phyloP scores from a whole-genome alignment of 306 rosid genomes.

The Alnus rubra region DNA sequence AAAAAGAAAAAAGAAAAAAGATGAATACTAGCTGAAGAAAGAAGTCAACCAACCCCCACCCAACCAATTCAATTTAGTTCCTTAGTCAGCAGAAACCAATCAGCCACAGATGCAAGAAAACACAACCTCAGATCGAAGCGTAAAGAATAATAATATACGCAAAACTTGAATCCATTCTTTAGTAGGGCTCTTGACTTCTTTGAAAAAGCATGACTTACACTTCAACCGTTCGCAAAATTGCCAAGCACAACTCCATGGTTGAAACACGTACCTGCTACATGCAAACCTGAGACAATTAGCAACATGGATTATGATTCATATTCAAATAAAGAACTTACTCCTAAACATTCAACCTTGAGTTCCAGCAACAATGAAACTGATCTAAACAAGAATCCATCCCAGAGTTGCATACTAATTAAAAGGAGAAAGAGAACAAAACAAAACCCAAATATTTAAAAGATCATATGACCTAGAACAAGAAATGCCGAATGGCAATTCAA shows the following conservation, averaged over 20 bases:
- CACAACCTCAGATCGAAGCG: background rate
- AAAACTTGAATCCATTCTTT: background rate
- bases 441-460: background rate
- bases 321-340: background rate
- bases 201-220: background rate
- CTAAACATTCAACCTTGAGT: too few species aligned
- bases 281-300: background rate
- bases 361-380: background rate
- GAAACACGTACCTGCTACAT: background rate
- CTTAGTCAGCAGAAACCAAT: background rate
- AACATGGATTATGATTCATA: background rate
- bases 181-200: background rate
- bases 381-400: background rate
- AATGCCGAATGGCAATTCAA: slow-evolving; percentile 14
- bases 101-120: background rate
- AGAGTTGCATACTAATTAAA: too few species aligned
- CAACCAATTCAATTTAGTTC: background rate
- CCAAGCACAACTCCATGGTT: background rate
- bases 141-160: background rate
- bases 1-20: too few species aligned
- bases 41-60: background rate
- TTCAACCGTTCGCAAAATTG: background rate
- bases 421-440: background rate
- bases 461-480: background rate
- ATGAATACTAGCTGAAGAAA: background rate